Conservation (phyloP, 140 eudicot genomes). For the Senecio squalidus region DNA sequence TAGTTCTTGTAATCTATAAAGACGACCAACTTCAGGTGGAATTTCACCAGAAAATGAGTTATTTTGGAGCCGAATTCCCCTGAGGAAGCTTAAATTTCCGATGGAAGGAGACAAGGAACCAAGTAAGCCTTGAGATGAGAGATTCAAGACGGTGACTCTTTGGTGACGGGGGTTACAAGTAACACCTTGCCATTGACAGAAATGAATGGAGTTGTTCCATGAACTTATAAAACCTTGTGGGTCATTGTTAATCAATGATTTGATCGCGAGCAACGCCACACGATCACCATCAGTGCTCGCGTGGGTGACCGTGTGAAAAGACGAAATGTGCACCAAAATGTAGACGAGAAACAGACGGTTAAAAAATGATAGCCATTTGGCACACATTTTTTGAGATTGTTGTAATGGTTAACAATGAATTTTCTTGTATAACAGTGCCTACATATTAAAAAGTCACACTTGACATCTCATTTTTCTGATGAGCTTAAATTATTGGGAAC, state of each 20-base stretch:
- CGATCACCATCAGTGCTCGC: neutral
- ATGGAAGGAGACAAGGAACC: conserved; percentile 23
- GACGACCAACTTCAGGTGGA: neutral
- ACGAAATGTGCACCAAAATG: neutral
- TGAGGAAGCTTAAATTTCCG: conserved; percentile 20
- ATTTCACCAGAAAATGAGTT: conserved; percentile 2
- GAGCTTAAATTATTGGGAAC: neutral
- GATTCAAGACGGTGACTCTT: conserved; percentile 16
- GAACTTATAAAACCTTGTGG: conserved; percentile 11
- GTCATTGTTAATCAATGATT: conserved; percentile 6
- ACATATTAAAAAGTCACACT: neutral
- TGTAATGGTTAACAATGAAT: too few relatives aligned
- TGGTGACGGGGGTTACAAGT: conserved; percentile 8
- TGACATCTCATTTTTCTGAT: neutral
- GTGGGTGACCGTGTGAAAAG: neutral
- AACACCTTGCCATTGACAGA: conserved; percentile 18
- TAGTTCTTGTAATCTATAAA: conserved; percentile 11
- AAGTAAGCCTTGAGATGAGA: conserved; percentile 4
- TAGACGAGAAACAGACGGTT: neutral
- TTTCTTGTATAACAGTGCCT: too few relatives aligned
- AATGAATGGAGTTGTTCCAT: conserved; percentile 12
- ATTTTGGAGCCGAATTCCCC: conserved; percentile 1
- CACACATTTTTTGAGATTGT: too few relatives aligned
- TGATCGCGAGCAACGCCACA: conserved; percentile 14
- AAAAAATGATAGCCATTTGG: neutral